Evolutionary conservation across 257 asterid species (phyloP).

Genomic region (Nicotiana tabacum): DNA sequence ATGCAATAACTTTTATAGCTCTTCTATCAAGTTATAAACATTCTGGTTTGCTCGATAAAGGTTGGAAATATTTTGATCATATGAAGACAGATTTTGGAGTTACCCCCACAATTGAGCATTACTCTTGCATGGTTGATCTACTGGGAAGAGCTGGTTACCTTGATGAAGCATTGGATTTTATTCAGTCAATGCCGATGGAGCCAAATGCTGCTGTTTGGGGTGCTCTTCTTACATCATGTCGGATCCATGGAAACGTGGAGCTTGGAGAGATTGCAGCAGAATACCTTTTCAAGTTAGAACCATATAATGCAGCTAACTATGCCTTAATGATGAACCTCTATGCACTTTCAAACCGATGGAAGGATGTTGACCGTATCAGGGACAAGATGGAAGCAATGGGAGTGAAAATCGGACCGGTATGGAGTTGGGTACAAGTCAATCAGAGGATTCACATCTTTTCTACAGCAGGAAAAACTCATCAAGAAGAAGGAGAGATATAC

Average conservation of each 20-base stretch:
- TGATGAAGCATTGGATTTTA: constrained; percentile 63
- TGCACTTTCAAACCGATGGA: constrained; percentile 41
- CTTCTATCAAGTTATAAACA: constrained; percentile 50
- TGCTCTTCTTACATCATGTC: constrained; percentile 55
- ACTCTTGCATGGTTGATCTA: constrained; percentile 66
- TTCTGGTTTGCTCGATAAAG: constrained; percentile 42
- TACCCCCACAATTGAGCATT: constrained; percentile 53
- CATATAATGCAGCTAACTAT: constrained; percentile 51
- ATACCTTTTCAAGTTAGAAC: constrained; percentile 48
- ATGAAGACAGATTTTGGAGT: constrained; percentile 39
- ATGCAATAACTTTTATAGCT: constrained; percentile 57
- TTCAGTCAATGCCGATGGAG: constrained; percentile 39
- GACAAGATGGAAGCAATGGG: constrained; percentile 34
- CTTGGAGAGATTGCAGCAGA: constrained; percentile 53
- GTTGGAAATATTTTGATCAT: constrained; percentile 49
- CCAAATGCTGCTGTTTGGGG: constrained; percentile 62
- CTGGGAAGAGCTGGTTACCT: constrained; percentile 57
- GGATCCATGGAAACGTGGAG: constrained; percentile 31
- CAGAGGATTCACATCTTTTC: constrained; percentile 37
- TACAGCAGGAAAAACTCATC: constrained; percentile 43
- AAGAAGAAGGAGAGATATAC: constrained; percentile 46
- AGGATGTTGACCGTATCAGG: constrained; percentile 34
- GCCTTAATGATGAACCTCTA: constrained; percentile 47
- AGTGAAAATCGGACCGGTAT: constrained; percentile 36
- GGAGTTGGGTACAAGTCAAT: constrained; percentile 53